These are phyloP conservation scores for Phlebiopsis flavidoalba DNA, from an alignment of 768 basidiomycete species.

Conservation along the genomic window DNA sequence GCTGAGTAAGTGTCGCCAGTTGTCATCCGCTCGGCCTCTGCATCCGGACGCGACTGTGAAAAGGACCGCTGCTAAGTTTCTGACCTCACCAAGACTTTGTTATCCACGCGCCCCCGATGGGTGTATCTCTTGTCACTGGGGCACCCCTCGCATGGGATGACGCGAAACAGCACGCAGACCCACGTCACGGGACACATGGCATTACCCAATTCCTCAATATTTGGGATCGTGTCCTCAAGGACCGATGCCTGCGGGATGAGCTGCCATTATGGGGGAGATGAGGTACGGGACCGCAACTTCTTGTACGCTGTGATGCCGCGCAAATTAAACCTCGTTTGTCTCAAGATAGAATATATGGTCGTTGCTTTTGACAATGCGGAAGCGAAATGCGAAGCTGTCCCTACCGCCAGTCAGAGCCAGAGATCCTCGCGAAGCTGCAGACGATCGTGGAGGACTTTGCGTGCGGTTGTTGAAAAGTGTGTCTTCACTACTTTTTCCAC, in stretches of 20 bases:
- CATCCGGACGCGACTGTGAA: not conserved
- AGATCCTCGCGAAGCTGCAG: constrained; percentile 80
- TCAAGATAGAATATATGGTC: constrained; percentile 94
- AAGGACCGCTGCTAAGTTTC: not conserved
- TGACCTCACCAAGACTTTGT: not conserved
- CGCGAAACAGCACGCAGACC: constrained; percentile 77
- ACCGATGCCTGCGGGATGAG: constrained; percentile 78
- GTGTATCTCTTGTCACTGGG: constrained; percentile 89
- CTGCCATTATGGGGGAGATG: constrained; percentile 98
- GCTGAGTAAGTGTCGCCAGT: constrained; percentile 13
- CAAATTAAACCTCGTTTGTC: constrained; percentile 11
- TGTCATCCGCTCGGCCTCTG: constrained; percentile 5
- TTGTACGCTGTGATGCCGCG: not conserved
- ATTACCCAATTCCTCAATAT: constrained; percentile 92
- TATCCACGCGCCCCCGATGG: constrained; percentile 50
- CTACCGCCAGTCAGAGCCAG: constrained; percentile 93
- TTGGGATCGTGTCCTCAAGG: constrained; percentile 92
- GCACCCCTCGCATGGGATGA: constrained; percentile 92
- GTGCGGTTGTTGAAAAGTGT: constrained; percentile 51
- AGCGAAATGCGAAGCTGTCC: constrained; percentile 81
- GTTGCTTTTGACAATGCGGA: constrained; percentile 73
- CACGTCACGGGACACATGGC: constrained; percentile 84
- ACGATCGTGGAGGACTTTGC: constrained; percentile 63
- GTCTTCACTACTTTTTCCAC: constrained; percentile 20
- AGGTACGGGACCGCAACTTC: constrained; percentile 46